Evolutionary conservation across 148 eudicot species (phyloP).

Genomic region (Rhododendron kiyosumense): DNA sequence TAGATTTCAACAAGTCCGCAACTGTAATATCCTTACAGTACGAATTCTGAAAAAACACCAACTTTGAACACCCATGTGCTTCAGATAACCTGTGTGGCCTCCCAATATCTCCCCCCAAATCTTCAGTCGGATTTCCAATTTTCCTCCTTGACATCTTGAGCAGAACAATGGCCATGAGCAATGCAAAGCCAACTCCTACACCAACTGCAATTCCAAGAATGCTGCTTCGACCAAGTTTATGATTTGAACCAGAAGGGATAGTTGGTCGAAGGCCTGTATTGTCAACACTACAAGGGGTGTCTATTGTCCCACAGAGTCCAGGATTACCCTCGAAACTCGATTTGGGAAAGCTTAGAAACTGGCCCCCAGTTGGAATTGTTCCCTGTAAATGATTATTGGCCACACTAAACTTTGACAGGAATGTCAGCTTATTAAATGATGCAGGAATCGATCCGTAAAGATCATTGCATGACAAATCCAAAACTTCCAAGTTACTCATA

Average conservation of each 20-base stretch:
- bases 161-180: conserved; percentile 51
- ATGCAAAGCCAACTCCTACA: conserved; percentile 53
- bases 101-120: conserved; percentile 44
- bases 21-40: conserved; percentile 68
- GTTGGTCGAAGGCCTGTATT: conserved; percentile 13
- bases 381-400: conserved; percentile 73
- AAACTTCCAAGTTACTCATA: conserved; percentile 58
- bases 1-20: conserved; percentile 59
- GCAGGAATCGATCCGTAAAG: conserved; percentile 70
- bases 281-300: conserved; percentile 34
- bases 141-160: conserved; percentile 46
- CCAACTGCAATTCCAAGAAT: conserved; percentile 63
- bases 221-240: conserved; percentile 34
- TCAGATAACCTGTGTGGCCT: conserved; percentile 42
- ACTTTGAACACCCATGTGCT: conserved; percentile 44
- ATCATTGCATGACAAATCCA: conserved; percentile 70
- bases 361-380: conserved; percentile 60
- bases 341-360: conserved; percentile 64
- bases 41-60: conserved; percentile 66
- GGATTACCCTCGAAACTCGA: conserved; percentile 82
- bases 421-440: conserved; percentile 61
- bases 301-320: conserved; percentile 73
- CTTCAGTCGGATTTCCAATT: conserved; percentile 19
- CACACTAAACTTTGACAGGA: conserved; percentile 74
- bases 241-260: conserved; percentile 19